Evolutionary conservation across 768 basidiomycete species (phyloP), one percentile per base, ranked within the genome.

Genomic region (Lactarius trivialis): DNA sequence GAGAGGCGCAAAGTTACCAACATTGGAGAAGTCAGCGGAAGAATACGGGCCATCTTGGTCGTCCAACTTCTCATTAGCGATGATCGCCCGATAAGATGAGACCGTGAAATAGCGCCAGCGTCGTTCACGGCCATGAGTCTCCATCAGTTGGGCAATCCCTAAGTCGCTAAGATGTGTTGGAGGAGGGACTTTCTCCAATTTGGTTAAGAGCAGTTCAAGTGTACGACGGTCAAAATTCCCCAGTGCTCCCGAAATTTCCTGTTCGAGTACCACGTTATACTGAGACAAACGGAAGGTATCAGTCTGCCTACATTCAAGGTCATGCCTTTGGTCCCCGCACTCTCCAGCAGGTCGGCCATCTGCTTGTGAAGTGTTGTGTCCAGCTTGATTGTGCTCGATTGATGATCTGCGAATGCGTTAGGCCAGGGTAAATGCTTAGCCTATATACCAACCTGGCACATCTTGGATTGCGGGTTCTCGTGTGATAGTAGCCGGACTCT

Each of bases 31-130:
- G 69, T 88, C 81, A 37, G 80, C 70, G 37, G 81, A 75, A 21
- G 71, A 64, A 64, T 79, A 78, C 2, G 77, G 76, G 6, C 76
- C 74, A 45, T 74, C 72, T 4, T 73, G 67, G 57, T 81, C 79
- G 68, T 87, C 83, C 28, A 93, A 78, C 8, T 82, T 81, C 72
- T 93, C 89, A 50, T 78, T 76, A 2, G 77, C 74, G 53, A 93
- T 80, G 34, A 91, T 76, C 33, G 76, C 71, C 33, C 77, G 80
- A 73, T 90, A 96, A 33, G 85, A 82, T 2, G 81, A 79, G 49
- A 88, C 71, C 0, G 91, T 90, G 75, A 84, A 94, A 70, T 92
- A 92, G 65, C 92, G 81, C 71, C 92, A 84, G 26, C 92, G 87
- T 32, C 93, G 86, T 74, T 98, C 91, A 37, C 93, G 84, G 5